These are phyloP conservation scores for Cyclospora cayetanensis DNA, from an alignment of 169 alveolate genomes.

Conservation along the genomic window DNA sequence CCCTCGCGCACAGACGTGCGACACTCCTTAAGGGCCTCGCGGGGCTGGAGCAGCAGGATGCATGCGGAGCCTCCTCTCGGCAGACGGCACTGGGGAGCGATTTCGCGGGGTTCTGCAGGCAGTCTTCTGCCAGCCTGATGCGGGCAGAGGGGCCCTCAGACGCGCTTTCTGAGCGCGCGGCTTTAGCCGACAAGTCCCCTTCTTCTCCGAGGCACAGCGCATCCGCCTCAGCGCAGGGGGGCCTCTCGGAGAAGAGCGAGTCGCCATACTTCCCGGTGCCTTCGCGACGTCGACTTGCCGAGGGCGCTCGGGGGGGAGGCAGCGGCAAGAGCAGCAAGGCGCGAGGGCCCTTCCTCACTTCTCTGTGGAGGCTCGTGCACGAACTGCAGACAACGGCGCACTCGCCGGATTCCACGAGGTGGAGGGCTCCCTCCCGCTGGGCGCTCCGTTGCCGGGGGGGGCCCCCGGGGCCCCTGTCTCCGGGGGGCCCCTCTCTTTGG, in stretches of 20 bases:
- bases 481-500: background rate
- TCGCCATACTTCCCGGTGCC: background rate
- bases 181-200: background rate
- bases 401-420: background rate
- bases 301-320: background rate
- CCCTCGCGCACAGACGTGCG: background rate
- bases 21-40: background rate
- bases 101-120: background rate
- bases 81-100: background rate
- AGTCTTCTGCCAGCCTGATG: background rate
- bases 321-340: constrained; percentile 25
- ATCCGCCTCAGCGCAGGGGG: background rate
- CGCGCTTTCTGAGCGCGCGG: background rate
- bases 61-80: background rate
- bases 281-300: background rate
- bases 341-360: background rate
- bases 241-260: background rate
- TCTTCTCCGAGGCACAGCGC: background rate
- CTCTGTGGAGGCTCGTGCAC: background rate
- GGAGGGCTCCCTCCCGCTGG: background rate
- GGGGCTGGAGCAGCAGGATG: background rate
- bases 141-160: background rate
- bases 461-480: background rate
- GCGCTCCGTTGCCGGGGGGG: background rate
- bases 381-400: background rate